phyloP scores from a whole-genome alignment of 2,329 filamentous ascomycete genomes.

The Pseudopyricularia cyperi region DNA sequence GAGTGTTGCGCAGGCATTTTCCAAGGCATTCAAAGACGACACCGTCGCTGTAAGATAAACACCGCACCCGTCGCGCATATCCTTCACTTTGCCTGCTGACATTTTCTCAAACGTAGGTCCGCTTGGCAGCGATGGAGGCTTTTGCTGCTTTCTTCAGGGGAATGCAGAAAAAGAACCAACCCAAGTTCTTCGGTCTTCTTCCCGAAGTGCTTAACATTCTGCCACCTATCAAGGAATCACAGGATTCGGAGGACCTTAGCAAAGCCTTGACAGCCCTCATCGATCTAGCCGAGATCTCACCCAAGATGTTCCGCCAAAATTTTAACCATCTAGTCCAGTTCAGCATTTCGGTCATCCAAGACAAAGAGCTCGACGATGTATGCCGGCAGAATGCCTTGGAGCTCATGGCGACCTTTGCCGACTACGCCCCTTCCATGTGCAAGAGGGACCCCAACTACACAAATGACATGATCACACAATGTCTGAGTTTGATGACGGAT shows the following conservation, averaged over 20 bases:
- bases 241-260: constrained; percentile 82
- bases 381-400: constrained; percentile 91
- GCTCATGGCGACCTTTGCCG: constrained; percentile 95
- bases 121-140: constrained; percentile 88
- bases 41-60: constrained; percentile 52
- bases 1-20: constrained; percentile 77
- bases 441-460: constrained; percentile 88
- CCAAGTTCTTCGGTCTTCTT: constrained; percentile 77
- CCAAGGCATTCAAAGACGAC: constrained; percentile 82
- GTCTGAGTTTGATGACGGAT: constrained; percentile 94
- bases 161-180: constrained; percentile 73
- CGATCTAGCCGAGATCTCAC: constrained; percentile 84
- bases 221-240: constrained; percentile 81
- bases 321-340: constrained; percentile 90
- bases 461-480: constrained; percentile 95
- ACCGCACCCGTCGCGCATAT: background rate
- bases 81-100: background rate
- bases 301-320: constrained; percentile 94
- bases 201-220: constrained; percentile 90
- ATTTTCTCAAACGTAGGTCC: constrained; percentile 42
- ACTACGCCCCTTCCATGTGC: constrained; percentile 89
- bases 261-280: constrained; percentile 85
- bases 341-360: constrained; percentile 83
- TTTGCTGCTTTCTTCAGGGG: constrained; percentile 94
- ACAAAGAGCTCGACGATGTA: constrained; percentile 85